Percentiles rank a stretch among this genome's conserved stretches.
These are phyloP conservation scores for Apiospora saccharicola DNA, from an alignment of 2,329 filamentous ascomycete genomes.

Conservation along the genomic window DNA sequence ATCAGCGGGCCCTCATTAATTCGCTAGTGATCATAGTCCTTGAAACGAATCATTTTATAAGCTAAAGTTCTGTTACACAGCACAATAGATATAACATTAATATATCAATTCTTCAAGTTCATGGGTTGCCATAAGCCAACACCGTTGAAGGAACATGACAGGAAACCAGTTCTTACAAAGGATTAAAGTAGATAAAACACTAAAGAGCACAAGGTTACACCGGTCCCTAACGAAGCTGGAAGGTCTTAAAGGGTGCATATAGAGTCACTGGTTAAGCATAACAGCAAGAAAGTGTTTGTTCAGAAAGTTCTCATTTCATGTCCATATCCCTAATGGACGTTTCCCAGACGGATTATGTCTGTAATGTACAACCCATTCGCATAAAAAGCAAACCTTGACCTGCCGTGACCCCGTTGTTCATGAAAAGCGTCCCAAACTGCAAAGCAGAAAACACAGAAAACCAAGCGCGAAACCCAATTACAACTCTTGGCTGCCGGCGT, in stretches of 20 bases:
- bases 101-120: neutral
- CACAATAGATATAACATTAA: neutral
- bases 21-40: constrained; percentile 3
- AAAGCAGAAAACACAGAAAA: constrained; percentile 67
- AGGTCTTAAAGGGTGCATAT: neutral
- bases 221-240: neutral
- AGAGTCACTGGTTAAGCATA: neutral
- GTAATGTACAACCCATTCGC: constrained; percentile 71
- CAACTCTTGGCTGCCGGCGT: constrained; percentile 85
- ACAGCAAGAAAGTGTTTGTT: constrained; percentile 43
- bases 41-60: neutral
- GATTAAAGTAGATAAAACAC: no score
- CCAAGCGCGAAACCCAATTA: constrained; percentile 63
- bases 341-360: constrained; percentile 56
- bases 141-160: neutral
- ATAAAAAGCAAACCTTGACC: constrained; percentile 70
- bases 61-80: neutral
- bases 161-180: no score
- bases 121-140: neutral
- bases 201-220: neutral
- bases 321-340: constrained; percentile 63
- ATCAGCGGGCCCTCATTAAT: neutral
- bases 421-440: constrained; percentile 73
- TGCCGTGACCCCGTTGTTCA: constrained; percentile 83
- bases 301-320: constrained; percentile 66